These are phyloP conservation scores for Clitopilus hobsonii DNA, from an alignment of 768 basidiomycete genomes.

Conservation along the genomic window DNA sequence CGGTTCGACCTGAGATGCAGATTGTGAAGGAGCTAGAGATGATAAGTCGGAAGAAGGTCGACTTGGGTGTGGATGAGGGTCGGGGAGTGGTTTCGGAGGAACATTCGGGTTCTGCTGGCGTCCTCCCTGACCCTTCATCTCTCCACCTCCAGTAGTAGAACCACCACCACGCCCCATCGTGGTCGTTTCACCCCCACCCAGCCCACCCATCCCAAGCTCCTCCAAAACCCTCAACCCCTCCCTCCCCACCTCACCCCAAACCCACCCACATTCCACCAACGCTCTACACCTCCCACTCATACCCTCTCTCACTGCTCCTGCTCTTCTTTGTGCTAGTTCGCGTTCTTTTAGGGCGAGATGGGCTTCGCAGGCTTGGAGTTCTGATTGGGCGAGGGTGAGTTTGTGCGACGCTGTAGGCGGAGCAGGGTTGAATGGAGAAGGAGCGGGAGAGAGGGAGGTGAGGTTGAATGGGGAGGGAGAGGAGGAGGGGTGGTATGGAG, in stretches of 20 bases:
- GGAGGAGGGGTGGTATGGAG: no score
- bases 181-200: no score
- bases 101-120: constrained; percentile 3
- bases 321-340: constrained; percentile 49
- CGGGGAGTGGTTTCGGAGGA: constrained; percentile 20
- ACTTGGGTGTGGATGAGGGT: constrained; percentile 5
- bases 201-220: constrained; percentile 20
- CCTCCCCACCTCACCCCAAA: constrained; percentile 65
- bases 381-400: constrained; percentile 62
- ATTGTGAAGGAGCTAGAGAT: constrained; percentile 75
- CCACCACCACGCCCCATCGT: no score
- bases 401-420: constrained; percentile 38
- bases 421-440: constrained; percentile 16
- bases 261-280: constrained; percentile 63
- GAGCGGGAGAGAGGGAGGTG: constrained; percentile 22
- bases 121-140: no score
- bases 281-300: constrained; percentile 59
- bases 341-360: constrained; percentile 68
- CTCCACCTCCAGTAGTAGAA: no score
- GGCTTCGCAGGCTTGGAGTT: constrained; percentile 79
- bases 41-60: constrained; percentile 45
- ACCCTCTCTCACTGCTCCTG: constrained; percentile 56
- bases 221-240: constrained; percentile 47
- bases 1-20: constrained; percentile 55
- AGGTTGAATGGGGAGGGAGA: background rate